These are phyloP conservation scores for Vinca major DNA, from an alignment of 305 asterid genomes.

Conservation along the genomic window DNA sequence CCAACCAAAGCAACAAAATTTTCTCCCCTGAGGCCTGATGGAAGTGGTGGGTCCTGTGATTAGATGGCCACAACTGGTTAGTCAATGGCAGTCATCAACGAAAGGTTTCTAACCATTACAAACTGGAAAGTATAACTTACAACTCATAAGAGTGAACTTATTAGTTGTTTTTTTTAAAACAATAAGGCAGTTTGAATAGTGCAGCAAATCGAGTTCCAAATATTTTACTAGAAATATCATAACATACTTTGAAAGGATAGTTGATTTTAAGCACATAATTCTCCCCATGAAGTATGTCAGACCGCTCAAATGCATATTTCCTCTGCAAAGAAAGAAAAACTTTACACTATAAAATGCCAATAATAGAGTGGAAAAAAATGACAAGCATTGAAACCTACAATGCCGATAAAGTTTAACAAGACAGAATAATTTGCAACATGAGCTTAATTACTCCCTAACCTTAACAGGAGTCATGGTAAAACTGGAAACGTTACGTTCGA, in stretches of 20 bases:
- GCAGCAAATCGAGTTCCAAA: background rate
- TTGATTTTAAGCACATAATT: slow-evolving; percentile 75
- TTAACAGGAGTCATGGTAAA: slow-evolving; percentile 84
- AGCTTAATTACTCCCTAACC: slow-evolving; percentile 38
- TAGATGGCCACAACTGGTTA: slow-evolving; percentile 23
- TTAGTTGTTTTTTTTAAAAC: background rate
- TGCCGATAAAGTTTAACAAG: slow-evolving; percentile 5
- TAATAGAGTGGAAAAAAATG: slow-evolving; percentile 10
- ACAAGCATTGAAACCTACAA: slow-evolving; percentile 10
- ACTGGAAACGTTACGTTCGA: slow-evolving; percentile 55
- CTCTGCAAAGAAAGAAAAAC: slow-evolving; percentile 40
- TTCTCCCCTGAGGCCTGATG: slow-evolving; percentile 80
- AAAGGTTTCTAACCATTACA: background rate
- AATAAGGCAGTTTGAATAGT: background rate
- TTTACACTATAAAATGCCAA: slow-evolving; percentile 14
- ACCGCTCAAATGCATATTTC: slow-evolving; percentile 87
- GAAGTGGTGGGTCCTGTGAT: slow-evolving; percentile 77
- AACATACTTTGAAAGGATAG: slow-evolving; percentile 71
- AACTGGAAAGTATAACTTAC: background rate
- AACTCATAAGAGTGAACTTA: background rate
- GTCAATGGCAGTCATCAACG: slow-evolving; percentile 12
- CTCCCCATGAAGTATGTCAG: slow-evolving; percentile 78
- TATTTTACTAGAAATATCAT: background rate
- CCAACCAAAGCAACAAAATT: slow-evolving; percentile 77
- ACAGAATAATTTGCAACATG: slow-evolving; percentile 5